phyloP scores from a whole-genome alignment of 805 yeast species.

The Grigorovia yakushimaensis region DNA sequence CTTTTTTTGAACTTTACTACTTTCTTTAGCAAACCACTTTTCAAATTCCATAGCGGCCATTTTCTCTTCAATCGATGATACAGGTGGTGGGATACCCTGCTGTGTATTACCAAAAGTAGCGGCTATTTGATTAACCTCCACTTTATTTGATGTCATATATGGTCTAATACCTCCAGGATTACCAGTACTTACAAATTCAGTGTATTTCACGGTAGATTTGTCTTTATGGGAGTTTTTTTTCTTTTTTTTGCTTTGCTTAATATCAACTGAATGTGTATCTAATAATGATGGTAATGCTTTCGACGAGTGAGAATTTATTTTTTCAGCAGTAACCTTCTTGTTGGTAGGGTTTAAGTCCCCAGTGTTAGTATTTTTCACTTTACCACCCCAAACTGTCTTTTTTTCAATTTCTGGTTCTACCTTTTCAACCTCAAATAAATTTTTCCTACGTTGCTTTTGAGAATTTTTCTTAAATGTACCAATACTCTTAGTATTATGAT shows the following conservation, averaged over 20 bases:
- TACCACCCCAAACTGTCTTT: conserved; percentile 18
- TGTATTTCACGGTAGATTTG: conserved; percentile 1
- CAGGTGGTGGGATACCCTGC: not conserved
- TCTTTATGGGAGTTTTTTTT: not conserved
- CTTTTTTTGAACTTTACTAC: conserved; percentile 48
- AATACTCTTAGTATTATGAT: conserved; percentile 5
- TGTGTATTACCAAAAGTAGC: conserved; percentile 4
- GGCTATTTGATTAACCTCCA: conserved; percentile 7
- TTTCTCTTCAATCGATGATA: conserved; percentile 43
- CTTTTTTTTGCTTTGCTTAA: conserved; percentile 2
- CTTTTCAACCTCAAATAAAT: conserved; percentile 1
- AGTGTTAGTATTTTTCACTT: not conserved
- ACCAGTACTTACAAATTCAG: conserved; percentile 18
- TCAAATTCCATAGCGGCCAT: conserved; percentile 79
- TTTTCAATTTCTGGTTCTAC: conserved; percentile 1
- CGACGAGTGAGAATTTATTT: conserved; percentile 1
- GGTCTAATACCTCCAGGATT: conserved; percentile 14
- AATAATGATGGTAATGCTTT: conserved; percentile 18
- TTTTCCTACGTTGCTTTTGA: conserved; percentile 22
- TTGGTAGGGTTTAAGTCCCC: not conserved
- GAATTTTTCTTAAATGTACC: conserved; percentile 20
- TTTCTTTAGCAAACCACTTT: conserved; percentile 80
- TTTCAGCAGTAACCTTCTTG: not conserved
- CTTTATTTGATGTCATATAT: conserved; percentile 7
- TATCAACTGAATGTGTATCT: not conserved